These are phyloP conservation scores for Saccharomycopsis hybrid DNA, from an alignment of 1,139 yeast genomes.

Conservation along the genomic window DNA sequence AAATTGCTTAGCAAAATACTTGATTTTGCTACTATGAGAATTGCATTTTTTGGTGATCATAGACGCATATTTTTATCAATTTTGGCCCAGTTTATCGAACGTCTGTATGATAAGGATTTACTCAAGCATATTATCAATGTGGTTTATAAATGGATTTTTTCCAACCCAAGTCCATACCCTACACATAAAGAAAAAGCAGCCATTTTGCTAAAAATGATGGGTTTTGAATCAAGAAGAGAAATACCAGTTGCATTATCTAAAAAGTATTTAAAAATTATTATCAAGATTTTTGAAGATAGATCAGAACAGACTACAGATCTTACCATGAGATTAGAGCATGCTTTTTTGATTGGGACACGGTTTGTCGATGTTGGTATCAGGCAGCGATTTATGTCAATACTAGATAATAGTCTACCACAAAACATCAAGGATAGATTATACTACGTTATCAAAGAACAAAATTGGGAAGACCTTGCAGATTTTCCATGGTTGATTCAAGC, in stretches of 20 bases:
- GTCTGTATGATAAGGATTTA: conserved; percentile 73
- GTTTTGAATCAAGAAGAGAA: conserved; percentile 73
- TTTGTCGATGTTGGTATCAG: conserved; percentile 73
- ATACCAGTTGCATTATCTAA: conserved; percentile 49
- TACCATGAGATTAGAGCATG: conserved; percentile 93
- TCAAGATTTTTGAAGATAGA: conserved; percentile 82
- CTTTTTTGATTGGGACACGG: conserved; percentile 90
- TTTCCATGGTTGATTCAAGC: conserved; percentile 96
- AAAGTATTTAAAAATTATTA: conserved; percentile 77
- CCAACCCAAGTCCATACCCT: conserved; percentile 67
- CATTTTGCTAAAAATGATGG: conserved; percentile 86
- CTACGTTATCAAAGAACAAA: conserved; percentile 86
- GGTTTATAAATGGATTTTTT: conserved; percentile 86
- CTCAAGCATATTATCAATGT: conserved; percentile 71
- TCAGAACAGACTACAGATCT: conserved; percentile 78
- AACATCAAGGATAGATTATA: conserved; percentile 75
- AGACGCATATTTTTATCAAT: conserved; percentile 81
- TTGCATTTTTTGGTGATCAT: conserved; percentile 84
- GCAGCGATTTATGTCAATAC: conserved; percentile 69
- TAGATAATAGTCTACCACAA: conserved; percentile 72
- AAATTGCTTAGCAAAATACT: conserved; percentile 68
- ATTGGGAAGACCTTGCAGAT: conserved; percentile 94
- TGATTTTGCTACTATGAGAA: conserved; percentile 72
- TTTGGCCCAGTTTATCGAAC: conserved; percentile 83
- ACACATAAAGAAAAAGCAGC: conserved; percentile 97